Evolutionary conservation across 176 grass and related monocot genomes (phyloP), one percentile per base, ranked within the genome.

Genomic region (Eremochloa ophiuroides): DNA sequence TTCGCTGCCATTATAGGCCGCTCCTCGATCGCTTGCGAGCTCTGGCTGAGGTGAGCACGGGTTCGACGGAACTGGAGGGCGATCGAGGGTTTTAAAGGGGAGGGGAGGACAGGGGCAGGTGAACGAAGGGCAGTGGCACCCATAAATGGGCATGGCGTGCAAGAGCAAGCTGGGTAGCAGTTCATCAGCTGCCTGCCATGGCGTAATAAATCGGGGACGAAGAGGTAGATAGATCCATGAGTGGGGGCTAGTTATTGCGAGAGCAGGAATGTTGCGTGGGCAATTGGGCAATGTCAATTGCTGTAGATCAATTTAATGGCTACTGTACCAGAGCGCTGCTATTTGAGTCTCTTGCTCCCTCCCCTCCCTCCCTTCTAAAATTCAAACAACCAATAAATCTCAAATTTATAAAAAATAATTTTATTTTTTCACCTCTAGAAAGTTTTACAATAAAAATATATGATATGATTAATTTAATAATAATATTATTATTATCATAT

Each of bases 41-140:
- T 65, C 15, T 80, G 66, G 35, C 18, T 37, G 48, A 30, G 46
- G 50, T 33, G 48, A 81, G 39, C 43, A 46, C 50, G 12, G 64
- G n/a, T n/a, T n/a, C 47, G 15, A 31, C 43, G 20, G 53, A 30
- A 7, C 59, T 60, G 30, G 31, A 71, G 22, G 4, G 22, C 38
- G 38, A 2, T 20, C 66, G 26, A 31, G 55, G n/a, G 35, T 85
- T 85, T 76, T 81, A 83, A 82, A 91, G 82, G 66, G 68, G 11
- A 35, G 71, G 6, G 4, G 51, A 73, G 64, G 69, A 85, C 53
- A 20, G 18, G 75, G 69, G 4, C 33, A 34, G 33, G 33, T 50
- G 42, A 71, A 51, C 87, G 26, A 22, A 20, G 38, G 8, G 44
- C 61, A 17, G 6, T 37, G 10, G 78, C 8, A 40, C 61, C 3